phyloP scores from a whole-genome alignment of 331 rosid species.

The Rosa hybrid region DNA sequence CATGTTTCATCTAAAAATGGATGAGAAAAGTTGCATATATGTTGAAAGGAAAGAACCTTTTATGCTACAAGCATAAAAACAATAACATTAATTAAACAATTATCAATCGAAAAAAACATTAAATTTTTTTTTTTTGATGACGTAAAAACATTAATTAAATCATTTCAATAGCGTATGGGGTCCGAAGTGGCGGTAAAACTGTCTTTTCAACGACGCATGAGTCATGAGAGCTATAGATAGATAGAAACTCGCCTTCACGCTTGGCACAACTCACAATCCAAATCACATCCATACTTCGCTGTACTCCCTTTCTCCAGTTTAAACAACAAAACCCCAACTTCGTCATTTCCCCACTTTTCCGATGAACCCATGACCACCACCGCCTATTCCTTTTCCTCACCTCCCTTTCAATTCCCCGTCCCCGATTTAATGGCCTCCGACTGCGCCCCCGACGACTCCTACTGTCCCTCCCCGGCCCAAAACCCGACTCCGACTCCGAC shows the following conservation, averaged over 20 bases:
- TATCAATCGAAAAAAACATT: no score
- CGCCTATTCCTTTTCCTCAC: background rate
- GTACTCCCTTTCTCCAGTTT: background rate
- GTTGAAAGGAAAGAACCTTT: background rate
- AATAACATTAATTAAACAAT: no score
- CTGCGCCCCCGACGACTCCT: constrained; percentile 8
- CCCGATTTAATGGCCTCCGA: background rate
- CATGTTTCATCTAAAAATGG: background rate
- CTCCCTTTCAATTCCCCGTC: background rate
- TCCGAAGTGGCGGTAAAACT: background rate
- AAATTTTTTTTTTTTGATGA: no score
- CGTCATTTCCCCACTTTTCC: background rate
- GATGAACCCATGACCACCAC: background rate
- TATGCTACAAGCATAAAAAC: background rate
- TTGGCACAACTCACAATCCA: background rate
- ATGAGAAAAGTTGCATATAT: background rate
- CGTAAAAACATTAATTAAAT: no score
- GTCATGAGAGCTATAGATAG: background rate
- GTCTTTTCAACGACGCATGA: background rate
- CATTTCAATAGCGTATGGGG: no score
- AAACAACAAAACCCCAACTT: background rate
- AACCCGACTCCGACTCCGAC: background rate
- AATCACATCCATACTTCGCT: background rate
- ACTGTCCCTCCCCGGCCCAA: background rate
- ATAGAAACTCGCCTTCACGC: background rate